Percentiles rank a stretch among this genome's conserved stretches.
Evolutionary conservation across 352 stramenopile species (phyloP).

Genomic region (Phytophthora brassicae): DNA sequence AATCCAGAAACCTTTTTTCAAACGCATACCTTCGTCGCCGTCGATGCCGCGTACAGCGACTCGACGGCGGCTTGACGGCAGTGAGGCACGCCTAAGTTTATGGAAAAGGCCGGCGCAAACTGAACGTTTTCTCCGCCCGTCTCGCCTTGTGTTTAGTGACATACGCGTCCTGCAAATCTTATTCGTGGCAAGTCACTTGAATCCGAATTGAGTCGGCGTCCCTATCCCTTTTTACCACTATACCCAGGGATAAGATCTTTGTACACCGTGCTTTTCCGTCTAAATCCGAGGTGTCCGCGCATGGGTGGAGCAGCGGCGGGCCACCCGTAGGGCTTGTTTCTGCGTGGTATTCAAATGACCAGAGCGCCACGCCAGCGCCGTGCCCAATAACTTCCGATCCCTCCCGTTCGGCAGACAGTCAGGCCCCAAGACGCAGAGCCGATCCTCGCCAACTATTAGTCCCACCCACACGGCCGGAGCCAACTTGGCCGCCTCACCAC

Average conservation of each 20-base stretch:
- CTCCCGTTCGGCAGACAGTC: conserved; percentile 33
- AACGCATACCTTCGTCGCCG: neutral
- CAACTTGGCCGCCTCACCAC: conserved; percentile 23
- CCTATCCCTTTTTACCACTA: neutral
- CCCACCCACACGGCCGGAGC: conserved; percentile 33
- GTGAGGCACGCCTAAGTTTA: neutral
- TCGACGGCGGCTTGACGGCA: neutral
- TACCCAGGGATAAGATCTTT: conserved; percentile 18
- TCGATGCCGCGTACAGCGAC: neutral
- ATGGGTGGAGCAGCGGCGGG: conserved; percentile 32
- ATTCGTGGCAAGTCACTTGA: conserved; percentile 17
- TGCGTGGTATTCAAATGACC: conserved; percentile 42
- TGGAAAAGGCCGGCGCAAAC: conserved; percentile 24
- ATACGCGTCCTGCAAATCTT: conserved; percentile 24
- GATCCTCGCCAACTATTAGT: conserved; percentile 45
- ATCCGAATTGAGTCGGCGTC: conserved; percentile 4
- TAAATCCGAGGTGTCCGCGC: conserved; percentile 32
- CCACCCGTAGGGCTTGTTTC: conserved; percentile 24
- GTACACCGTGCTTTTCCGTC: conserved; percentile 4
- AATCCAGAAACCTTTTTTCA: too few species aligned
- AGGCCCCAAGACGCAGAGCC: conserved; percentile 24
- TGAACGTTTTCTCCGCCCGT: conserved; percentile 35
- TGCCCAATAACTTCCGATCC: conserved; percentile 34
- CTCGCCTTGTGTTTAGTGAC: conserved; percentile 16
- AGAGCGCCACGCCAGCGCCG: conserved; percentile 30